Conservation (phyloP, 169 alveolate species). For the Cryptosporidium andersoni region DNA sequence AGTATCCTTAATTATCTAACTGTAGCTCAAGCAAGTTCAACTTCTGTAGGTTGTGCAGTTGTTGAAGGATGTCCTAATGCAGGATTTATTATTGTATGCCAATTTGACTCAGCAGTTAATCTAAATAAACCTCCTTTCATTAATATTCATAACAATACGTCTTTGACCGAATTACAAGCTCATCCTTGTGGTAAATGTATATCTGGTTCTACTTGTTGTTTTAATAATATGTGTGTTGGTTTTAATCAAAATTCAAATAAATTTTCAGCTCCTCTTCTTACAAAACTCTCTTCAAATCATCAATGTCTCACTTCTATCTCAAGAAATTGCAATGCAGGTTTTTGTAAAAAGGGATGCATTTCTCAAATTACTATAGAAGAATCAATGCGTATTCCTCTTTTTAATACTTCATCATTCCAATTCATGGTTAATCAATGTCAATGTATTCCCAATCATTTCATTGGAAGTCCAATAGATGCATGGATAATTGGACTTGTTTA, state of each 20-base stretch:
- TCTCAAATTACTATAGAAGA: constrained; percentile 46
- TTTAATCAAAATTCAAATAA: constrained; percentile 45
- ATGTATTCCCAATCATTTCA: constrained; percentile 30
- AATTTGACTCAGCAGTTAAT: constrained; percentile 58
- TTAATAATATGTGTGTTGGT: constrained; percentile 55
- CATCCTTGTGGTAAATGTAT: constrained; percentile 70
- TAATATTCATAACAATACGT: not conserved
- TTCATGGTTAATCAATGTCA: constrained; percentile 57
- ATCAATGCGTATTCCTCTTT: constrained; percentile 27
- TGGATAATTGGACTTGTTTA: constrained; percentile 64
- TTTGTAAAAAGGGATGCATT: constrained; percentile 43
- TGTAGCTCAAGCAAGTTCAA: constrained; percentile 60
- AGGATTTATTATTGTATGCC: constrained; percentile 66
- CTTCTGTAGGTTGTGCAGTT: constrained; percentile 65
- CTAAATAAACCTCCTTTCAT: constrained; percentile 40
- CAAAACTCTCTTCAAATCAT: constrained; percentile 30
- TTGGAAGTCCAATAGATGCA: constrained; percentile 41
- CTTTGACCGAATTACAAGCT: constrained; percentile 14
- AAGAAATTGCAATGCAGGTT: constrained; percentile 36
- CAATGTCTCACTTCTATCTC: constrained; percentile 31
- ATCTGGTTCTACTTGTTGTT: constrained; percentile 70
- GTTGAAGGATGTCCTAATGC: constrained; percentile 69
- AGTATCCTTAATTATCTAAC: constrained; percentile 37
- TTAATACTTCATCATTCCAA: constrained; percentile 41
- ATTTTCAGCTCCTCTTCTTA: constrained; percentile 53